A percentile compares a stretch with the other conserved stretches of the same genome.
phyloP scores from a whole-genome alignment of 2,329 filamentous ascomycete species.

The Clonostachys sp. region DNA sequence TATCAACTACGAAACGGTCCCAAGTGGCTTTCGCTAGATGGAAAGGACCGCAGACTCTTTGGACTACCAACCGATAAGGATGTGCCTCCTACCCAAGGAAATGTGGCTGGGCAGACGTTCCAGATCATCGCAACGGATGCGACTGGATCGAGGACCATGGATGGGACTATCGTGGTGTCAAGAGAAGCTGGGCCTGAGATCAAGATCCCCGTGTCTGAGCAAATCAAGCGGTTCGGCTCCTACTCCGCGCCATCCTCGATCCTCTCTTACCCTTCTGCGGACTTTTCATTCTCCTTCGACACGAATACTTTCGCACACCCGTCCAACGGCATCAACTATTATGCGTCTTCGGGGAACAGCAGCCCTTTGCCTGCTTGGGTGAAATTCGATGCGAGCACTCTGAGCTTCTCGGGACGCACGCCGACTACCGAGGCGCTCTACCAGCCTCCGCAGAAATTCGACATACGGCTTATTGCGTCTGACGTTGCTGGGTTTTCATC shows the following conservation, averaged over 20 bases:
- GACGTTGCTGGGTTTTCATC: constrained; percentile 76
- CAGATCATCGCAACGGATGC: constrained; percentile 65
- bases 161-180: constrained; percentile 68
- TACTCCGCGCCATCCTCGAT: constrained; percentile 58
- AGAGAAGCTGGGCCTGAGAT: constrained; percentile 48
- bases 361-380: constrained; percentile 87
- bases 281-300: constrained; percentile 50
- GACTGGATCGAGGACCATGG: constrained; percentile 58
- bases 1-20: constrained; percentile 67
- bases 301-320: constrained; percentile 58
- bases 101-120: constrained; percentile 57
- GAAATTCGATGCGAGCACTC: constrained; percentile 57
- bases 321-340: constrained; percentile 58
- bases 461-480: constrained; percentile 70
- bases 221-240: constrained; percentile 53
- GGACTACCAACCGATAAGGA: constrained; percentile 61
- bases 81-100: constrained; percentile 27
- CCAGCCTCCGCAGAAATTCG: constrained; percentile 67
- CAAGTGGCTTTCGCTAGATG: constrained; percentile 71
- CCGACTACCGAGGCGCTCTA: constrained; percentile 60
- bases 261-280: constrained; percentile 45
- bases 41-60: constrained; percentile 56
- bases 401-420: constrained; percentile 68
- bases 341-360: constrained; percentile 70
- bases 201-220: constrained; percentile 49